A percentile compares a stretch with the other conserved stretches of the same genome.
These are phyloP conservation scores for Naganishia randhawae DNA, from an alignment of 768 basidiomycete species.

Conservation along the genomic window DNA sequence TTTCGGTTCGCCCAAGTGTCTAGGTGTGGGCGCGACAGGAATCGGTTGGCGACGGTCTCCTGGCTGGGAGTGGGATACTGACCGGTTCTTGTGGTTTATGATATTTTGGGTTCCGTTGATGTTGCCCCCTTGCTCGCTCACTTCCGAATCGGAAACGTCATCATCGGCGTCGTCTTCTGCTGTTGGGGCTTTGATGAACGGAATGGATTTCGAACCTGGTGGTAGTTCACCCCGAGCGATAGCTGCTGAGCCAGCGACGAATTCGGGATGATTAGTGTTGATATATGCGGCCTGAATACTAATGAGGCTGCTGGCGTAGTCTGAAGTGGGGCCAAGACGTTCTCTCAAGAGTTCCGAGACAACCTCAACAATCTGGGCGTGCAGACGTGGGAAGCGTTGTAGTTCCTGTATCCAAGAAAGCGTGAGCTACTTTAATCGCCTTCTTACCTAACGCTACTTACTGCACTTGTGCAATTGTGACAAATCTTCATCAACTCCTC, in stretches of 20 bases:
- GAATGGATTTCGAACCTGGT: conserved; percentile 28
- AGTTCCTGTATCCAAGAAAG: conserved; percentile 57
- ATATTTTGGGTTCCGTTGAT: conserved; percentile 50
- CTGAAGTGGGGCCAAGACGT: conserved; percentile 89
- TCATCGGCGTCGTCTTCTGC: conserved; percentile 57
- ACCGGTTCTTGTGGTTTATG: conserved; percentile 57
- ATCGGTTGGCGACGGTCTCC: conserved; percentile 60
- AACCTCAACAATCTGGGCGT: conserved; percentile 88
- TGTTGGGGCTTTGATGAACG: conserved; percentile 54
- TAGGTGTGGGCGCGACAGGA: conserved; percentile 48
- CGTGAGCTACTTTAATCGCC: neutral
- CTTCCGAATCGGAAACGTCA: conserved; percentile 37
- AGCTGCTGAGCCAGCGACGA: conserved; percentile 71
- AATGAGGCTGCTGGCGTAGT: conserved; percentile 93
- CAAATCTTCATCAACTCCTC: conserved; percentile 99
- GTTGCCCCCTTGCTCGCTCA: conserved; percentile 27
- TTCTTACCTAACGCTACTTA: conserved; percentile 52
- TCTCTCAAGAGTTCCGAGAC: conserved; percentile 95
- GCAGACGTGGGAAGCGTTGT: conserved; percentile 87
- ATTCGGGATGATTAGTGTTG: conserved; percentile 97
- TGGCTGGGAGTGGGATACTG: conserved; percentile 71
- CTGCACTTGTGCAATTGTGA: conserved; percentile 90
- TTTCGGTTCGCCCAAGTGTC: conserved; percentile 37
- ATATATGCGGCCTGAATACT: conserved; percentile 98
- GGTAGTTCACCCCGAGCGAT: conserved; percentile 45